These are phyloP conservation scores for Ophiosphaerella korrae DNA, from an alignment of 2,329 filamentous ascomycete species.

Conservation along the genomic window DNA sequence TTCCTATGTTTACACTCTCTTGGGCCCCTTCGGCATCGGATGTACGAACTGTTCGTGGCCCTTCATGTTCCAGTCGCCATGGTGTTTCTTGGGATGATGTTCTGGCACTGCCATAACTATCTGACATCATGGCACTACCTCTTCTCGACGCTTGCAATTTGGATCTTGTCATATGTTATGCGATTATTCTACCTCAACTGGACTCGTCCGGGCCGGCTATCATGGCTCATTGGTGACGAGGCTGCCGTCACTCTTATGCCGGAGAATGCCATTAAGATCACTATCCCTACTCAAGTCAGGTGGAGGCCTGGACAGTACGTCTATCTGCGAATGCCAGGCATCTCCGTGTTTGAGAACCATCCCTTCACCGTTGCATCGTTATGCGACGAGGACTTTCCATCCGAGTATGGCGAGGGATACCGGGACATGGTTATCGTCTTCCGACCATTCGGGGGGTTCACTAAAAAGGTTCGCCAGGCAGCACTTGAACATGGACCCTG, in stretches of 20 bases:
- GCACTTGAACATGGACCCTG: conserved; percentile 85
- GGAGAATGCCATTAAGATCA: conserved; percentile 94
- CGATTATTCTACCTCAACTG: conserved; percentile 89
- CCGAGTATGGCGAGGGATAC: conserved; percentile 85
- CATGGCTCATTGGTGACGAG: conserved; percentile 89
- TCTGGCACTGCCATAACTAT: conserved; percentile 96
- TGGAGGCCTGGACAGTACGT: conserved; percentile 96
- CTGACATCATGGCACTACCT: conserved; percentile 90
- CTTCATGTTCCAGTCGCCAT: conserved; percentile 83
- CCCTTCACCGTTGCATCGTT: conserved; percentile 94
- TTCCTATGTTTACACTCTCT: conserved; percentile 88
- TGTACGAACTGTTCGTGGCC: conserved; percentile 85
- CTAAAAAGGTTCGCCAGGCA: conserved; percentile 79
- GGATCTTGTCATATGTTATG: conserved; percentile 73
- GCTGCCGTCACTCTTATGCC: conserved; percentile 87
- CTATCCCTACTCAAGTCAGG: conserved; percentile 87
- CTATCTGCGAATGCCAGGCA: conserved; percentile 90
- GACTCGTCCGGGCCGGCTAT: conserved; percentile 76
- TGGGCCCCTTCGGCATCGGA: conserved; percentile 73
- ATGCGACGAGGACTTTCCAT: conserved; percentile 91
- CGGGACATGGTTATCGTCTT: conserved; percentile 91
- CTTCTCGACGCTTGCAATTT: conserved; percentile 79
- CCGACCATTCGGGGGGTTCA: conserved; percentile 89
- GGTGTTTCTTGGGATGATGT: conserved; percentile 80
- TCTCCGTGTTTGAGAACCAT: conserved; percentile 89